A percentile compares a stretch with the other conserved stretches of the same genome.
Evolutionary conservation across 345 rosid species (phyloP).

Genomic region (Syzygium jambos): DNA sequence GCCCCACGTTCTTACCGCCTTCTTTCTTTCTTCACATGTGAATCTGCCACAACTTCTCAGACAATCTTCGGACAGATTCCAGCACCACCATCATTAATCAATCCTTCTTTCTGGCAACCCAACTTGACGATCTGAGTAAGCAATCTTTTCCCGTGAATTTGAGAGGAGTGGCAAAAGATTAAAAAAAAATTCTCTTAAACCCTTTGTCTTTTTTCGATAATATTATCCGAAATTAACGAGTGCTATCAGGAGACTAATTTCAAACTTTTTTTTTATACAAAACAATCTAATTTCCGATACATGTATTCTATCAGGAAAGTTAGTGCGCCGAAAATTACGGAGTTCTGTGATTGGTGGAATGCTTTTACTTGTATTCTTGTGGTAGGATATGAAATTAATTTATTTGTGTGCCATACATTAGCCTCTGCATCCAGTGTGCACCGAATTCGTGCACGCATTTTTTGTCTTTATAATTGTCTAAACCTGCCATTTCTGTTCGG

Average conservation of each 20-base stretch:
- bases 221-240: neutral
- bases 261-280: neutral
- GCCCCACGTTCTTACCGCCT: neutral
- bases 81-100: neutral
- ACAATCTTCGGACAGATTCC: neutral
- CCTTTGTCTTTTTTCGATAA: neutral
- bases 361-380: neutral
- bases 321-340: neutral
- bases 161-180: neutral
- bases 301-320: neutral
- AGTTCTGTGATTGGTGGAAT: neutral
- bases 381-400: neutral
- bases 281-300: neutral
- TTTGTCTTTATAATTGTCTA: neutral
- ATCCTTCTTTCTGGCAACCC: neutral
- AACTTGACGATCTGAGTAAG: neutral
- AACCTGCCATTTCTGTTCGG: neutral
- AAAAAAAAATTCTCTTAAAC: neutral
- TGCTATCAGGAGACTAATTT: neutral
- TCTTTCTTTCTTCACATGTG: neutral
- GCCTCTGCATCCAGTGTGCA: neutral
- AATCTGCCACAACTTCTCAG: neutral
- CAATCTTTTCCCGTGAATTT: neutral
- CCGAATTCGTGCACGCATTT: neutral
- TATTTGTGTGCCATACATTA: neutral